A percentile compares a stretch with the other conserved stretches of the same genome.
Conservation (phyloP, 805 yeast genomes). For the Isabelozyma pseudorhagii region DNA sequence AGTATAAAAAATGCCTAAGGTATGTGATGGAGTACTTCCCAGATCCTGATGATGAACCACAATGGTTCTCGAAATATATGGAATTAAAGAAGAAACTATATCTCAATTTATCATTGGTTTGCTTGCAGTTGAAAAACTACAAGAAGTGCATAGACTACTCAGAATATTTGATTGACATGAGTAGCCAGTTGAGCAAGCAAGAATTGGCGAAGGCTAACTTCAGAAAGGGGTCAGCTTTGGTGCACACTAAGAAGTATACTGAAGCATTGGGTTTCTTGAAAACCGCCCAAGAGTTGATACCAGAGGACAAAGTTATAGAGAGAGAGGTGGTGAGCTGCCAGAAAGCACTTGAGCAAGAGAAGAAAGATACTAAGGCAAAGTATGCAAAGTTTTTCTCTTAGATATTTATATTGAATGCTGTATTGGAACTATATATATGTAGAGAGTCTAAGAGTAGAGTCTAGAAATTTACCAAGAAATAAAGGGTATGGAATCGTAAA, state of each 20-base stretch:
- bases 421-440: not conserved
- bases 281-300: slow-evolving; percentile 41
- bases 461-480: not conserved
- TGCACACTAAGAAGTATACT: slow-evolving; percentile 43
- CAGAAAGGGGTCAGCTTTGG: slow-evolving; percentile 50
- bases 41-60: slow-evolving; percentile 60
- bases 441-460: not conserved
- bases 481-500: not conserved
- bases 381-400: slow-evolving; percentile 60
- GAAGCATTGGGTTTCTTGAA: slow-evolving; percentile 48
- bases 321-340: slow-evolving; percentile 43
- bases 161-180: slow-evolving; percentile 53
- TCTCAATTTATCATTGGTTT: slow-evolving; percentile 57
- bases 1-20: slow-evolving; percentile 63
- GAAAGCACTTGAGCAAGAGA: slow-evolving; percentile 36
- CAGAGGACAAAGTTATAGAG: slow-evolving; percentile 48
- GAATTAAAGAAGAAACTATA: slow-evolving; percentile 52
- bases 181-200: slow-evolving; percentile 18
- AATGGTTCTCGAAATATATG: slow-evolving; percentile 46
- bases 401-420: not conserved
- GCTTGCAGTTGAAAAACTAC: slow-evolving; percentile 48
- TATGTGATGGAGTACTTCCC: slow-evolving; percentile 73
- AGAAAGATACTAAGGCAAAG: slow-evolving; percentile 49
- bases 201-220: slow-evolving; percentile 60
- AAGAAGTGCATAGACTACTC: slow-evolving; percentile 52